phyloP scores from a whole-genome alignment of 2,329 filamentous ascomycete species.

The Pestalotiopsis sp. region DNA sequence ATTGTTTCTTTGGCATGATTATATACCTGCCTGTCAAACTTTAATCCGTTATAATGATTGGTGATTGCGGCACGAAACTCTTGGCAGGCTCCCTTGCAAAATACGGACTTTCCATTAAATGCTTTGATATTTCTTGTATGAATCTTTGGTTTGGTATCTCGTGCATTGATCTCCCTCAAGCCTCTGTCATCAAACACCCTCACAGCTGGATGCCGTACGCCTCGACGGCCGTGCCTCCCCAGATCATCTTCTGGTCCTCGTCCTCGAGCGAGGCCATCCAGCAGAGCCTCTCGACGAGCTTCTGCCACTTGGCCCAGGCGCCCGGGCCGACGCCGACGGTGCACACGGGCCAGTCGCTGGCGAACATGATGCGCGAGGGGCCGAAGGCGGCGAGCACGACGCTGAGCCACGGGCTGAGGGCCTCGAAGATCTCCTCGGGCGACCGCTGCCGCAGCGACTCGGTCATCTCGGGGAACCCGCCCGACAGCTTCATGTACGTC shows the following conservation, averaged over 20 bases:
- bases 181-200: background rate
- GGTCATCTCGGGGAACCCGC: constrained; percentile 79
- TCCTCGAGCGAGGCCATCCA: constrained; percentile 62
- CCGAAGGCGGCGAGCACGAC: constrained; percentile 75
- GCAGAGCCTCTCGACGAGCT: constrained; percentile 69
- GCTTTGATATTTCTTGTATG: background rate
- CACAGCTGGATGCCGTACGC: constrained; percentile 63
- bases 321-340: constrained; percentile 59
- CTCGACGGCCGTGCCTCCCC: constrained; percentile 70
- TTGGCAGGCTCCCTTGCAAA: too few relatives aligned
- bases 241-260: constrained; percentile 68
- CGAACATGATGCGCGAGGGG: constrained; percentile 78
- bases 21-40: too few relatives aligned
- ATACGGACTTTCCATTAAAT: background rate
- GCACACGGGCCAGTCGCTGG: constrained; percentile 92
- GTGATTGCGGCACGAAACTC: too few relatives aligned
- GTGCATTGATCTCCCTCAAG: background rate
- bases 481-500: constrained; percentile 92
- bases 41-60: too few relatives aligned
- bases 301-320: constrained; percentile 78
- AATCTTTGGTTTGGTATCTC: background rate
- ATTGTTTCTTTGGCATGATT: too few relatives aligned
- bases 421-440: constrained; percentile 61
- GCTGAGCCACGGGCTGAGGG: constrained; percentile 71
- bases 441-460: constrained; percentile 50